Evolutionary conservation across 1,284 basidiomycete genomes (phyloP).

Genomic region (Boletellus deceptivus): DNA sequence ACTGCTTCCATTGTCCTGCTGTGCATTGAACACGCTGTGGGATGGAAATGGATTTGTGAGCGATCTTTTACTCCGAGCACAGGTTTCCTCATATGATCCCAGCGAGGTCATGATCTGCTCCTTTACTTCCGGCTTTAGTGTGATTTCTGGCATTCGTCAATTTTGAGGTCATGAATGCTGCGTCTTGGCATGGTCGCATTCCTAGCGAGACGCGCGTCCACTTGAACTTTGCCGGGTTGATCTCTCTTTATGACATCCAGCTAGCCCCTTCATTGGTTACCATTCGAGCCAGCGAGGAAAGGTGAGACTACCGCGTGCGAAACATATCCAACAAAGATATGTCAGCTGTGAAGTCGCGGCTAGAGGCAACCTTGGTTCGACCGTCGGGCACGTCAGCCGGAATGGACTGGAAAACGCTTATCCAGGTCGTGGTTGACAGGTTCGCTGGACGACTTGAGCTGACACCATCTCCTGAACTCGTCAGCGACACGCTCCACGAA

Average conservation of each 20-base stretch:
- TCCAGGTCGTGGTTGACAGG: conserved; percentile 42
- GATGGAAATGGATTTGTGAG: too few relatives aligned
- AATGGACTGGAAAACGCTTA: conserved; percentile 44
- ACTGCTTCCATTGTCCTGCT: background rate
- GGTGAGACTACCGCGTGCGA: conserved; percentile 30
- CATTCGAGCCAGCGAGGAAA: conserved; percentile 25
- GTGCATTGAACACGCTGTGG: background rate
- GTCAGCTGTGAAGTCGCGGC: conserved; percentile 10
- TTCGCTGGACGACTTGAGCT: conserved; percentile 44
- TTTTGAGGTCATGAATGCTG: conserved; percentile 25
- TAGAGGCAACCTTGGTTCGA: conserved; percentile 24
- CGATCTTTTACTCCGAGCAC: too few relatives aligned
- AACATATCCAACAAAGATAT: conserved; percentile 31
- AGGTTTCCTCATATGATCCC: background rate
- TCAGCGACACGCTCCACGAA: background rate
- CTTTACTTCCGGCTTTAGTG: conserved; percentile 40
- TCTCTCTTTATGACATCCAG: conserved; percentile 38
- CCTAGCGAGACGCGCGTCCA: conserved; percentile 39
- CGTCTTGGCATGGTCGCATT: conserved; percentile 35
- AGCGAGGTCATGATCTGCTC: conserved; percentile 56
- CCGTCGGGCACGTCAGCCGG: conserved; percentile 28
- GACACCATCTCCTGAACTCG: conserved; percentile 36
- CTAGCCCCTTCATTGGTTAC: conserved; percentile 31
- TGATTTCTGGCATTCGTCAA: conserved; percentile 27
- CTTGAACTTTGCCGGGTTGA: conserved; percentile 31